phyloP scores from a whole-genome alignment of 164 flowering plant species.

The Nymphaea thermarum region DNA sequence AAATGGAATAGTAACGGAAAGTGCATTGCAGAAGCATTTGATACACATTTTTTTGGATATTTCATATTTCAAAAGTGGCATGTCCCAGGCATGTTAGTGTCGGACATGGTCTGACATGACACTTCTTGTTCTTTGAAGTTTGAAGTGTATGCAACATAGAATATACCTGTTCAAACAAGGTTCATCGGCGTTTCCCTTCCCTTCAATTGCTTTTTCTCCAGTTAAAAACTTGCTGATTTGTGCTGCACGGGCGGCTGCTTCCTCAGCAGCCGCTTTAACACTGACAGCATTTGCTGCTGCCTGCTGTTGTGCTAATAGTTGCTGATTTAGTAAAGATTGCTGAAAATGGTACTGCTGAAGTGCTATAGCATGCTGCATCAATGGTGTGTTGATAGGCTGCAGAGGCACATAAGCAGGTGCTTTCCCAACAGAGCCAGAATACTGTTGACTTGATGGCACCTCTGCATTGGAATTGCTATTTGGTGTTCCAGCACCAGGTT shows the following conservation, averaged over 20 bases:
- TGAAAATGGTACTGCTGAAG: slow-evolving; percentile 19
- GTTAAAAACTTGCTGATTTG: slow-evolving; percentile 15
- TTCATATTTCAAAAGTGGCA: too few relatives aligned
- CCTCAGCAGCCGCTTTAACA: slow-evolving; percentile 14
- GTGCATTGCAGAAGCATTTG: too few relatives aligned
- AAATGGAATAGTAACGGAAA: too few relatives aligned
- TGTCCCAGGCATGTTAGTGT: too few relatives aligned
- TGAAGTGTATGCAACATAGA: too few relatives aligned
- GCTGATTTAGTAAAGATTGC: slow-evolving; percentile 11
- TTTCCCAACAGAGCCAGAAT: background rate
- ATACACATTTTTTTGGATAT: too few relatives aligned
- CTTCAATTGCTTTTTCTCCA: slow-evolving; percentile 3
- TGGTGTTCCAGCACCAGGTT: background rate
- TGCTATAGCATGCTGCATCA: slow-evolving; percentile 12
- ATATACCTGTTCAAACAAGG: slow-evolving; percentile 4
- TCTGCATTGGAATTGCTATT: background rate
- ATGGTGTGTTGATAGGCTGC: background rate
- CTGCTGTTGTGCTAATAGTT: slow-evolving; percentile 12
- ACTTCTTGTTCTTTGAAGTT: too few relatives aligned
- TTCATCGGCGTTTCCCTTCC: slow-evolving; percentile 6
- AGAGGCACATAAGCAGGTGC: background rate
- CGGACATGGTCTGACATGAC: too few relatives aligned
- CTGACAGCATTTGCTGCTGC: slow-evolving; percentile 14
- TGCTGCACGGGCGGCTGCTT: slow-evolving; percentile 17
- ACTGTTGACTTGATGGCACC: background rate